Evolutionary conservation across 805 yeast genomes (phyloP).

Genomic region (Saccharomycopsis capsularis): DNA sequence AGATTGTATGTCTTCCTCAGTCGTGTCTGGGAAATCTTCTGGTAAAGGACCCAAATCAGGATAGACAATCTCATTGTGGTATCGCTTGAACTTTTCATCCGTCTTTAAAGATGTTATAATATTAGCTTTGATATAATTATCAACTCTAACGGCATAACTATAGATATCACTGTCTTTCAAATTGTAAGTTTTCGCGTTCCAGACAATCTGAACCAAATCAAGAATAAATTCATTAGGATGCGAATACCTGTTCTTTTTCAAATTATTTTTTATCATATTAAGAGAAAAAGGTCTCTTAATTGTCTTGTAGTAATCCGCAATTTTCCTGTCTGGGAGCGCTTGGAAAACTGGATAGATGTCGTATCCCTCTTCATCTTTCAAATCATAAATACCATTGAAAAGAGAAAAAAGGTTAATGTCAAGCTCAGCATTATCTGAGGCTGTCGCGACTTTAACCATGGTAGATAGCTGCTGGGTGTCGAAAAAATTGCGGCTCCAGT

Average conservation of each 20-base stretch:
- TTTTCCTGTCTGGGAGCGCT: conserved; percentile 61
- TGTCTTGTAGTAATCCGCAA: conserved; percentile 71
- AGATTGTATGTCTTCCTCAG: not conserved
- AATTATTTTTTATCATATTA: conserved; percentile 55
- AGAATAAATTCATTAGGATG: conserved; percentile 61
- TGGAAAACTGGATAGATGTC: conserved; percentile 54
- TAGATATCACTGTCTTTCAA: conserved; percentile 61
- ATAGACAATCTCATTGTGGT: conserved; percentile 28
- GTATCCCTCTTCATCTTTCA: conserved; percentile 30
- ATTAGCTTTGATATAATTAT: conserved; percentile 33
- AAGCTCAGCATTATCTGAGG: too few relatives aligned
- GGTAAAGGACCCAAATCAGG: conserved; percentile 65
- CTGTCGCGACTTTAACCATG: too few relatives aligned
- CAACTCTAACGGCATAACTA: conserved; percentile 52
- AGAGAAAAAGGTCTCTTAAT: conserved; percentile 79
- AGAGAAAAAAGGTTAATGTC: not conserved
- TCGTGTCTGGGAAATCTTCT: conserved; percentile 29
- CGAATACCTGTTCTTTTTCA: conserved; percentile 48
- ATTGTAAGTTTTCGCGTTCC: conserved; percentile 87
- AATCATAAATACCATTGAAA: not conserved
- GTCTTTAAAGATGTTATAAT: conserved; percentile 28
- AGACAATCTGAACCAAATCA: conserved; percentile 77
- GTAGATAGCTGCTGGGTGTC: too few relatives aligned
- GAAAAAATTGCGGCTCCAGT: too few relatives aligned
- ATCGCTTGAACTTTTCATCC: conserved; percentile 25